Evolutionary conservation across 345 rosid genomes (phyloP).

Genomic region (Acer campestre): DNA sequence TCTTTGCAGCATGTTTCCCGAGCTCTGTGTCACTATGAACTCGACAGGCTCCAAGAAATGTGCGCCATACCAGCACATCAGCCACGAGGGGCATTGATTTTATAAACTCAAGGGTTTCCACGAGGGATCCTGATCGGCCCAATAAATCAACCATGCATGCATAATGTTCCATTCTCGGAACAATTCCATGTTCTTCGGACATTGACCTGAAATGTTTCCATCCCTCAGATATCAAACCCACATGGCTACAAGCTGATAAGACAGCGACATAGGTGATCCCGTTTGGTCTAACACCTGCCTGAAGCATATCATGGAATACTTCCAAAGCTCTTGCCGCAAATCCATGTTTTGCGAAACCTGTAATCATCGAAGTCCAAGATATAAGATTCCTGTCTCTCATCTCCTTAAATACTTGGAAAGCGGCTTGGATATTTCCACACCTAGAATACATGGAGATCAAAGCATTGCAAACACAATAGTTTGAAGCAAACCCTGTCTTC

Average conservation of each 20-base stretch:
- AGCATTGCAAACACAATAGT: constrained; percentile 52
- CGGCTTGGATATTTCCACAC: constrained; percentile 62
- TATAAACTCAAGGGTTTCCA: constrained; percentile 62
- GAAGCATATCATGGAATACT: constrained; percentile 55
- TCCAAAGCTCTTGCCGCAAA: constrained; percentile 58
- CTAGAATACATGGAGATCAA: constrained; percentile 78
- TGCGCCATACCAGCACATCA: constrained; percentile 64
- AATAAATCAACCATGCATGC: constrained; percentile 84
- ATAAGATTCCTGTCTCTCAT: constrained; percentile 54
- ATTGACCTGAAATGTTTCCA: constrained; percentile 65
- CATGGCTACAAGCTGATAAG: constrained; percentile 76
- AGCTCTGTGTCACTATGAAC: constrained; percentile 57
- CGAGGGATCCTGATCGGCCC: constrained; percentile 57
- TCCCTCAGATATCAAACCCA: constrained; percentile 66
- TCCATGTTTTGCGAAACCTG: constrained; percentile 77
- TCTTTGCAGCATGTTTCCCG: constrained; percentile 57
- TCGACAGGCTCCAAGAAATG: constrained; percentile 75
- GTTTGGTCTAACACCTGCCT: constrained; percentile 53
- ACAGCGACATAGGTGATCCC: constrained; percentile 67
- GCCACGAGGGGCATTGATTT: constrained; percentile 54
- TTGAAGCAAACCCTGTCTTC: constrained; percentile 50
- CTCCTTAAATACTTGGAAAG: constrained; percentile 53
- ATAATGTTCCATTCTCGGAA: constrained; percentile 73
- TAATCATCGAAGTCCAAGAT: constrained; percentile 81
- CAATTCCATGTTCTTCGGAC: constrained; percentile 56